A percentile compares a stretch with the other conserved stretches of the same genome.
These are phyloP conservation scores for Podaxis sp. DNA, from an alignment of 768 basidiomycete genomes.

Conservation along the genomic window DNA sequence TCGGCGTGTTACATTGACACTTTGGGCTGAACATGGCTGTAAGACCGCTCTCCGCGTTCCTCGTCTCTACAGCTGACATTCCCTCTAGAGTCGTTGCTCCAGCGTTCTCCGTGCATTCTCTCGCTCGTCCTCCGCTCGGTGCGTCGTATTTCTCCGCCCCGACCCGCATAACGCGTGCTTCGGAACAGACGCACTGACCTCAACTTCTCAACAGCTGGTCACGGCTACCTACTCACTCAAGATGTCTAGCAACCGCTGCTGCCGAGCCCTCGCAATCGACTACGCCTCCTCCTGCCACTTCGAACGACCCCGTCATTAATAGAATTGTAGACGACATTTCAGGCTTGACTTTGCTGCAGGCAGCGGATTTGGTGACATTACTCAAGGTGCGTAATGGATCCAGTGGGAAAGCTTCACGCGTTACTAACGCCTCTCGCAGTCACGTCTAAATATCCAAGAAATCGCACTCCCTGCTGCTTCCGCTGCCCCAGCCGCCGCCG, in stretches of 20 bases:
- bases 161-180: conserved; percentile 3
- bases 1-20: conserved; percentile 24
- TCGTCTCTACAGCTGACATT: conserved; percentile 9
- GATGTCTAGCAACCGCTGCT: conserved; percentile 59
- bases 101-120: conserved; percentile 39
- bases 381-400: conserved; percentile 66
- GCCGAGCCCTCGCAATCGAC: conserved; percentile 40
- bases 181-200: conserved; percentile 10
- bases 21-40: conserved; percentile 38
- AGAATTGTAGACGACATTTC: conserved; percentile 95
- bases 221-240: conserved; percentile 36
- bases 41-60: conserved; percentile 20
- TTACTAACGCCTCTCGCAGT: conserved; percentile 40
- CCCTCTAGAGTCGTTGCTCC: conserved; percentile 42
- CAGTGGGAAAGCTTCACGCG: neutral
- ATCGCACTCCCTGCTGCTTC: conserved; percentile 87
- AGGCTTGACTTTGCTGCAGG: conserved; percentile 83
- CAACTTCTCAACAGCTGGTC: conserved; percentile 30
- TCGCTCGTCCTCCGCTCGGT: conserved; percentile 39
- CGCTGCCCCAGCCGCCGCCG: conserved; percentile 49
- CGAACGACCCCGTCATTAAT: conserved; percentile 64
- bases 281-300: conserved; percentile 40
- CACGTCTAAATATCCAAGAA: conserved; percentile 94
- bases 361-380: conserved; percentile 87
- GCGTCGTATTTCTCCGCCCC: conserved; percentile 14